Conservation (phyloP, 2,329 filamentous ascomycete species). For the Fusarium pseudoanthophilum region DNA sequence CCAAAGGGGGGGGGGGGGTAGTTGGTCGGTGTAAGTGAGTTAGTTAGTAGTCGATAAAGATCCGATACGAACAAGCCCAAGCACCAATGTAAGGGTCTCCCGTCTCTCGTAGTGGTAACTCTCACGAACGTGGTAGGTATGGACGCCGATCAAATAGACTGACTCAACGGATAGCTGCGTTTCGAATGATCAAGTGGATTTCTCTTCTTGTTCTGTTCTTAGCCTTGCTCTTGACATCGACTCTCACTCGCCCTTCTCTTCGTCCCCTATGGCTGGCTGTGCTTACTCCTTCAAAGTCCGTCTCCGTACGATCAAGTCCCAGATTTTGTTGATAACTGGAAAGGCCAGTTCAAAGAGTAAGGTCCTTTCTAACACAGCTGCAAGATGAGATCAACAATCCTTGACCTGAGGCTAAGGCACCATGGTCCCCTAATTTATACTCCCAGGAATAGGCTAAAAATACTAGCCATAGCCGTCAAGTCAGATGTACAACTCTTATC, state of each 20-base stretch:
- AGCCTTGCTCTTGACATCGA: conserved; percentile 30
- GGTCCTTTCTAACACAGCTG: conserved; percentile 39
- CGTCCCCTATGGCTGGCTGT: conserved; percentile 35
- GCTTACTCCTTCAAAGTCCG: conserved; percentile 35
- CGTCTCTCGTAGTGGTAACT: conserved; percentile 21
- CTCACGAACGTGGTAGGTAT: conserved; percentile 29
- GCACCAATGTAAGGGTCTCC: conserved; percentile 34
- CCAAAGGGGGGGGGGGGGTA: neutral
- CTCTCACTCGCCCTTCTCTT: conserved; percentile 19
- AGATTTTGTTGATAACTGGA: conserved; percentile 8
- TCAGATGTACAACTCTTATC: conserved; percentile 42
- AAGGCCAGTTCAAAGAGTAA: conserved; percentile 16
- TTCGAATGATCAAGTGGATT: conserved; percentile 27
- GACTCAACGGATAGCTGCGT: conserved; percentile 15
- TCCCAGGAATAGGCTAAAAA: conserved; percentile 41
- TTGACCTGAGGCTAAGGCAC: conserved; percentile 28
- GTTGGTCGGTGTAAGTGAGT: neutral
- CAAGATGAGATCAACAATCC: conserved; percentile 41
- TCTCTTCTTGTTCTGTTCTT: conserved; percentile 37
- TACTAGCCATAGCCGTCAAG: conserved; percentile 37
- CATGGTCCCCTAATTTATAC: conserved; percentile 44
- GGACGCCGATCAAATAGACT: conserved; percentile 29
- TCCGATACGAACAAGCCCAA: conserved; percentile 28
- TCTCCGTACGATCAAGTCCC: conserved; percentile 7
- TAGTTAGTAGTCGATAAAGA: conserved; percentile 6